Evolutionary conservation across 1,284 basidiomycete species (phyloP).

Genomic region (Leccinum pallidistipes): DNA sequence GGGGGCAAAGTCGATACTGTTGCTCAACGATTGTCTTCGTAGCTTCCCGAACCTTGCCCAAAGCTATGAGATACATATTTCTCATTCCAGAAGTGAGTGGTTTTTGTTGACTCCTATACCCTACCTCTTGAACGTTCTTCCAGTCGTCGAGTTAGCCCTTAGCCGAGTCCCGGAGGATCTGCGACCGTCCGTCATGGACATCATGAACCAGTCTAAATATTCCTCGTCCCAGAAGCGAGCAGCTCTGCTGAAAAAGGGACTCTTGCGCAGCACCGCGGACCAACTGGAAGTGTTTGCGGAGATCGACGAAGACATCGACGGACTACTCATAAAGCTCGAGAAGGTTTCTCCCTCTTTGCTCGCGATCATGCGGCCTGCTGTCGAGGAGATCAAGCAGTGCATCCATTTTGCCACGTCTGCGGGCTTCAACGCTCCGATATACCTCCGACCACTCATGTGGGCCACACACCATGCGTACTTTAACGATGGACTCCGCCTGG

Average conservation of each 20-base stretch:
- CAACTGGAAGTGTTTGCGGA: conserved; percentile 71
- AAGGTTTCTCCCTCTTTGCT: conserved; percentile 57
- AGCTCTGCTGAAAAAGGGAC: conserved; percentile 62
- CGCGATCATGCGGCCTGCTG: conserved; percentile 44
- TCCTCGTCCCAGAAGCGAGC: conserved; percentile 67
- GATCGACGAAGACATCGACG: conserved; percentile 62
- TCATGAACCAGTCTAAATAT: conserved; percentile 63
- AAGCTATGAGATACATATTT: conserved; percentile 70
- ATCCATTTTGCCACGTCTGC: conserved; percentile 62
- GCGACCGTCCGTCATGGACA: conserved; percentile 54
- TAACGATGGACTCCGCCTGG: conserved; percentile 73
- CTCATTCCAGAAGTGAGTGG: conserved; percentile 67
- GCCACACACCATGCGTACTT: conserved; percentile 63
- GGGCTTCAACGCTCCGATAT: conserved; percentile 61
- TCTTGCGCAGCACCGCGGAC: conserved; percentile 61
- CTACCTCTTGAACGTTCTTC: conserved; percentile 2
- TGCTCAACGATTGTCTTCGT: conserved; percentile 64
- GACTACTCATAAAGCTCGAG: conserved; percentile 55
- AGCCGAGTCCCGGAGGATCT: conserved; percentile 57
- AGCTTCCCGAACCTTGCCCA: conserved; percentile 67
- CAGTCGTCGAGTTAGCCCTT: conserved; percentile 67
- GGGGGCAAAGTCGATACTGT: conserved; percentile 66
- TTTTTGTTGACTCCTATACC: not conserved
- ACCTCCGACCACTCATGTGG: conserved; percentile 74
- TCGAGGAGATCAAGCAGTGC: conserved; percentile 65